phyloP scores from a whole-genome alignment of 176 grass and related monocot species.

The Panicum miliaceum region DNA sequence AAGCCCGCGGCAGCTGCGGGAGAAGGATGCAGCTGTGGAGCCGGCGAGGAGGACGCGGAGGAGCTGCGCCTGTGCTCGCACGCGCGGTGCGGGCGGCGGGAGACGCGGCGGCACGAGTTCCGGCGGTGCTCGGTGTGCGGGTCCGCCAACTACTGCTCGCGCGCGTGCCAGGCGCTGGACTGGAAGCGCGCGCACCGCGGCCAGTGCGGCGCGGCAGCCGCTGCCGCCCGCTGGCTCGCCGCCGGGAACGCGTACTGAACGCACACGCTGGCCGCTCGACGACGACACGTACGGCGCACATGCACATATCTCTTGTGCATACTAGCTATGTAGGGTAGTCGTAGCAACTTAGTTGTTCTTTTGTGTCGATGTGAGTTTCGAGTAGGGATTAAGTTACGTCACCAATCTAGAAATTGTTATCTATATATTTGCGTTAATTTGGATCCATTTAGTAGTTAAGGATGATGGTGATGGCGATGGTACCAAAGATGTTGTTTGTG shows the following conservation, averaged over 20 bases:
- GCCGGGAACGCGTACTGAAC: not conserved
- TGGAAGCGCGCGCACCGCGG: conserved; percentile 68
- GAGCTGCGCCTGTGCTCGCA: conserved; percentile 59
- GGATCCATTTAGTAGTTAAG: not conserved
- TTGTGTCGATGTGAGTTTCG: not conserved
- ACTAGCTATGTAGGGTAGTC: not conserved
- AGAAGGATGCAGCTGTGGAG: not conserved
- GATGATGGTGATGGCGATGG: not conserved
- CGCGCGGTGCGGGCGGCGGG: conserved; percentile 49
- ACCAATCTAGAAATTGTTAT: not conserved
- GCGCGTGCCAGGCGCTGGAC: conserved; percentile 74
- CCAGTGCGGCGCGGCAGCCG: conserved; percentile 36
- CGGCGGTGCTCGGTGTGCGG: conserved; percentile 70
- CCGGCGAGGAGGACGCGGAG: not conserved
- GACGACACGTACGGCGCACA: not conserved
- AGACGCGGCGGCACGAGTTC: conserved; percentile 75
- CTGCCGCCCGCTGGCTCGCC: not conserved
- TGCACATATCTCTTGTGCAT: conserved; percentile 3
- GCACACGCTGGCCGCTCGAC: not conserved
- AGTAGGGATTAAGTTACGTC: not conserved
- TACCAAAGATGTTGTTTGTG: not conserved
- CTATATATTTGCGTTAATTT: not conserved
- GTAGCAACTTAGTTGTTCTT: not conserved
- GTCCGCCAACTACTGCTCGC: conserved; percentile 65
- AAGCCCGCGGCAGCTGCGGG: not conserved